phyloP scores from a whole-genome alignment of 345 rosid genomes.

The Lepidium didymum region DNA sequence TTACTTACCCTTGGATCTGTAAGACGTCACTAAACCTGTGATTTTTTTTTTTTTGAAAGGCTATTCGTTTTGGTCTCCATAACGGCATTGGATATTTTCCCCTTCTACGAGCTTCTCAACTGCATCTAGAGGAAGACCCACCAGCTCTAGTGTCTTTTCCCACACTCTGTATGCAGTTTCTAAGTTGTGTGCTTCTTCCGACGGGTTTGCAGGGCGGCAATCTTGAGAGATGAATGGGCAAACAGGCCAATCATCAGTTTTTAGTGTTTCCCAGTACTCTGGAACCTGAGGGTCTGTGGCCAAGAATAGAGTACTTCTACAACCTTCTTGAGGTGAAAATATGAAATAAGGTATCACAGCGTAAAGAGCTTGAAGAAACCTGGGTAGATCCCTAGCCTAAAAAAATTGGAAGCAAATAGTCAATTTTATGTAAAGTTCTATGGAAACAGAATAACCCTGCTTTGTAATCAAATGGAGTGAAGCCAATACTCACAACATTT shows the following conservation, averaged over 20 bases:
- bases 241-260: slow-evolving; percentile 84
- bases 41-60: background rate
- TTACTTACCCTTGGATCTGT: slow-evolving; percentile 16
- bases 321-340: slow-evolving; percentile 87
- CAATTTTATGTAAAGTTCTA: background rate
- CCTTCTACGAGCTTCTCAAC: slow-evolving; percentile 77
- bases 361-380: slow-evolving; percentile 71
- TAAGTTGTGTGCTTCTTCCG: slow-evolving; percentile 81
- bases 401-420: background rate
- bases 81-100: slow-evolving; percentile 47
- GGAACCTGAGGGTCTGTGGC: slow-evolving; percentile 95
- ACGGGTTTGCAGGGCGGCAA: slow-evolving; percentile 86
- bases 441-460: slow-evolving; percentile 5
- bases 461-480: background rate
- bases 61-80: slow-evolving; percentile 31
- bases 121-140: slow-evolving; percentile 75
- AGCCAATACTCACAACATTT: slow-evolving; percentile 71
- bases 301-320: slow-evolving; percentile 81
- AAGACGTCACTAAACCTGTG: background rate
- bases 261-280: slow-evolving; percentile 75
- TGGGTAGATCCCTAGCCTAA: slow-evolving; percentile 96
- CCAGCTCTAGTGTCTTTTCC: slow-evolving; percentile 85
- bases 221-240: slow-evolving; percentile 93
- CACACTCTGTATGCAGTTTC: slow-evolving; percentile 64
- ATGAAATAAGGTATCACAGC: slow-evolving; percentile 80